Percentiles rank a stretch among this genome's conserved stretches.
phyloP scores from a whole-genome alignment of 345 rosid genomes.

The Cardamine occulta region DNA sequence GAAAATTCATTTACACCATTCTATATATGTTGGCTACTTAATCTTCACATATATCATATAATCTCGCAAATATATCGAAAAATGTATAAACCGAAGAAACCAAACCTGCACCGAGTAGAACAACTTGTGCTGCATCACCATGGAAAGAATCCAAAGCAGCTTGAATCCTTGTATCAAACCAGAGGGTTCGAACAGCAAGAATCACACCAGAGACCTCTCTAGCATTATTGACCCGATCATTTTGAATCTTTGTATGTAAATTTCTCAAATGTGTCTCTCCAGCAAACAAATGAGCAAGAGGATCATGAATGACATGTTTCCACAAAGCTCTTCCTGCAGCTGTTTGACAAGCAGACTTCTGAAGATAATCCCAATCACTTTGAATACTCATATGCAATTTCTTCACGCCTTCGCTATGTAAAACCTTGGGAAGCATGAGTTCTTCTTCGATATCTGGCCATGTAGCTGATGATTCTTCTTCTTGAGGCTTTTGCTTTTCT shows the following conservation, averaged over 20 bases:
- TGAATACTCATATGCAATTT: slow-evolving; percentile 67
- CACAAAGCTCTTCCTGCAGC: slow-evolving; percentile 96
- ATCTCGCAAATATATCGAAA: background rate
- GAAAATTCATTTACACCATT: slow-evolving; percentile 26
- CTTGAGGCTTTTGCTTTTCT: slow-evolving; percentile 43
- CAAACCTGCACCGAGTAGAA: slow-evolving; percentile 95
- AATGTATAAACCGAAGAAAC: background rate
- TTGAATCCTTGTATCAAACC: slow-evolving; percentile 85
- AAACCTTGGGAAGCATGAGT: slow-evolving; percentile 50
- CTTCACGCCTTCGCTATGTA: slow-evolving; percentile 51
- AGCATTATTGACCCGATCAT: slow-evolving; percentile 69
- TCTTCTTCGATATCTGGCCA: slow-evolving; percentile 61
- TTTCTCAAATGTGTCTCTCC: slow-evolving; percentile 79
- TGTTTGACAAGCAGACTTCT: slow-evolving; percentile 78
- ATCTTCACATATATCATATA: slow-evolving; percentile 6
- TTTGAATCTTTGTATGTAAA: slow-evolving; percentile 75
- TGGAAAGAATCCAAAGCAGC: slow-evolving; percentile 66
- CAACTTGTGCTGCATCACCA: slow-evolving; percentile 63
- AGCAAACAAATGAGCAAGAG: slow-evolving; percentile 78
- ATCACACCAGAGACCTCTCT: slow-evolving; percentile 81
- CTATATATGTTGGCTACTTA: background rate
- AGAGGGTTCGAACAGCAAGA: slow-evolving; percentile 83
- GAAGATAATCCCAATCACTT: slow-evolving; percentile 68
- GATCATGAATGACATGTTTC: slow-evolving; percentile 79
- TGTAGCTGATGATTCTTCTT: slow-evolving; percentile 30